Evolutionary conservation across 495 filamentous ascomycete species (phyloP), one percentile per base, ranked within the genome.

Genomic region (Astrocystis sublimbata): DNA sequence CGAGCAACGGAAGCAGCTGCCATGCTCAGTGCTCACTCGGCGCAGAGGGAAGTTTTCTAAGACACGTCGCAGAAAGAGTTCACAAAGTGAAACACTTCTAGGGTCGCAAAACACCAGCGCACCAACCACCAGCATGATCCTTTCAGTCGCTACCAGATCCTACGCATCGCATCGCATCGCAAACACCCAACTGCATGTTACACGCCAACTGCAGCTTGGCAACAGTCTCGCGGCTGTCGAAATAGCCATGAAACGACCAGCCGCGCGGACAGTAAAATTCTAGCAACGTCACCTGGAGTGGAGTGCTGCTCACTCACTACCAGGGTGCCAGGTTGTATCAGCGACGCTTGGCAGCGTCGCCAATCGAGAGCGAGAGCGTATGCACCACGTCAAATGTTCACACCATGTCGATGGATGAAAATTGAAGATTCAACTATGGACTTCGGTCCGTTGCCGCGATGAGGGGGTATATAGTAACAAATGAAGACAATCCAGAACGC

Each of bases 401-500:
- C 58, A 38, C 17, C 26, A 10, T 26, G 23, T 45, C 21, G 41
- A 54, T 19, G 41, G 4, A 15, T 13, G 17, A 26, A 21, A 40
- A 38, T 45, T 47, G 31, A 24, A 23, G 8, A 26, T 56, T 47
- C 7, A 36, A n/a, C 19, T 23, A 50, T 62, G 31, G n/a, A 56
- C 42, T 56, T 47, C 12, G 31, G 15, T 41, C 30, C 13, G 26
- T 55, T 40, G 33, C 40, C 26, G 23, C 31, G 31, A 49, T 26
- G 17, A 36, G 21, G 42, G 38, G 60, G 50, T 62, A 62, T 62
- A 62, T 62, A 62, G 17, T 31, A 56, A n/a, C 41, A 62, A 33
- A 28, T 30, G 10, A 56, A 40, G 13, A 45, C 21, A 54, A 19
- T 30, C 42, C 38, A 54, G 49, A 49, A 62, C 49, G 60, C 50